Percentiles rank a stretch among this genome's conserved stretches.
Evolutionary conservation across 108 stramenopile species (phyloP).

Genomic region (Craspedostauros australis): DNA sequence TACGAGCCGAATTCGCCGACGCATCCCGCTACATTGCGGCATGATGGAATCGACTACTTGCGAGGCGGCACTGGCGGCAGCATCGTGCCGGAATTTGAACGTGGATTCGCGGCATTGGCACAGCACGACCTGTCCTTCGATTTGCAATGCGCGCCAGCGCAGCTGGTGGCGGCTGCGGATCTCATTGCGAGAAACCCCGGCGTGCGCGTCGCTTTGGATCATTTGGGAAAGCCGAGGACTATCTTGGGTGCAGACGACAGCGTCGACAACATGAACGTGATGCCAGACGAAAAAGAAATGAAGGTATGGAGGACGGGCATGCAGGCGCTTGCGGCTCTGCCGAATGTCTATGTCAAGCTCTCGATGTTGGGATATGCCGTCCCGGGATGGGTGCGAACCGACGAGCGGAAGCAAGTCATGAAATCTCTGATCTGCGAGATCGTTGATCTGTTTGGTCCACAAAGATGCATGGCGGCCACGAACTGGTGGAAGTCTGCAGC

Average conservation of each 20-base stretch:
- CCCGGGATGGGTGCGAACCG: slow-evolving; percentile 66
- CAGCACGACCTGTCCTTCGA: slow-evolving; percentile 53
- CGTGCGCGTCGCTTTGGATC: slow-evolving; percentile 58
- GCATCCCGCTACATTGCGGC: slow-evolving; percentile 58
- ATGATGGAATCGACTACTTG: slow-evolving; percentile 58
- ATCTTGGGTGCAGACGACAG: slow-evolving; percentile 33
- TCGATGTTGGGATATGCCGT: slow-evolving; percentile 72
- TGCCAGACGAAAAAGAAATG: slow-evolving; percentile 27
- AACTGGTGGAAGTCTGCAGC: slow-evolving; percentile 64
- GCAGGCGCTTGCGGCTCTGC: slow-evolving; percentile 50
- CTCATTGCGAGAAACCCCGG: slow-evolving; percentile 45
- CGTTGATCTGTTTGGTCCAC: slow-evolving; percentile 54
- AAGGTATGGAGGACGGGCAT: slow-evolving; percentile 62
- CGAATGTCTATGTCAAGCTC: slow-evolving; percentile 66
- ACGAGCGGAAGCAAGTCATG: slow-evolving; percentile 28
- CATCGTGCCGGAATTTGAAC: slow-evolving; percentile 45
- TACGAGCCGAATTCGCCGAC: slow-evolving; percentile 49
- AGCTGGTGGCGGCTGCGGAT: slow-evolving; percentile 53
- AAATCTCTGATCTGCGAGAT: slow-evolving; percentile 50
- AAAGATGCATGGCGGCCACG: slow-evolving; percentile 70
- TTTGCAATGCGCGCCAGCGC: slow-evolving; percentile 76
- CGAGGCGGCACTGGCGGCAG: slow-evolving; percentile 30
- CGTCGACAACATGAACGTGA: slow-evolving; percentile 4
- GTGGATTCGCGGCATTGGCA: slow-evolving; percentile 52
- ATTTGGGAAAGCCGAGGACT: slow-evolving; percentile 60